A percentile compares a stretch with the other conserved stretches of the same genome.
Conservation (phyloP, 2,329 filamentous ascomycete species). For the Claviceps pazoutovae region DNA sequence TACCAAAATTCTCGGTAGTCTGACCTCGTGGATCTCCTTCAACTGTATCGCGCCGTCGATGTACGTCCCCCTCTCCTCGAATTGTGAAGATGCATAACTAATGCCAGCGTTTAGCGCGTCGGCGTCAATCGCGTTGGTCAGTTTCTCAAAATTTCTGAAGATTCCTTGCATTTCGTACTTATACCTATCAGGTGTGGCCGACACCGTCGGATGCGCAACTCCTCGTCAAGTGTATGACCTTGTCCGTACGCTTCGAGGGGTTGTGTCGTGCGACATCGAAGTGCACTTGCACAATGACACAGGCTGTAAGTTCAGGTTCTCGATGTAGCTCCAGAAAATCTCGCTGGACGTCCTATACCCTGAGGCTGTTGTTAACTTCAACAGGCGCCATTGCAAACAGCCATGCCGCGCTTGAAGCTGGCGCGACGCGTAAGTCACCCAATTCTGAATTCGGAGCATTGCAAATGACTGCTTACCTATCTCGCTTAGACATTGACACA, state of each 20-base stretch:
- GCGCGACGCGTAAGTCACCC: constrained; percentile 45
- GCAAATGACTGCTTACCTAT: neutral
- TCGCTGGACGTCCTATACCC: neutral
- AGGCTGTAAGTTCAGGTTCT: neutral
- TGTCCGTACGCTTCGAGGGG: constrained; percentile 57
- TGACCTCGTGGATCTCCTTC: constrained; percentile 60
- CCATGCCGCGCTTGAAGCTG: constrained; percentile 73
- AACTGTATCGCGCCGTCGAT: constrained; percentile 68
- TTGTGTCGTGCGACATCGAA: constrained; percentile 56
- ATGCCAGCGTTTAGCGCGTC: neutral
- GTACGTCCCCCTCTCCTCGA: constrained; percentile 13
- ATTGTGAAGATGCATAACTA: neutral
- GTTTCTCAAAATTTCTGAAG: neutral
- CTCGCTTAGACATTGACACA: constrained; percentile 5
- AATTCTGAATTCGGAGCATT: too few relatives aligned
- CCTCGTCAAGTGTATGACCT: constrained; percentile 83
- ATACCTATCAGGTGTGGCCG: constrained; percentile 47
- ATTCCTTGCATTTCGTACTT: neutral
- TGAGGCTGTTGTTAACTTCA: constrained; percentile 20
- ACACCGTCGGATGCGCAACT: constrained; percentile 79
- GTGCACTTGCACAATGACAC: constrained; percentile 44
- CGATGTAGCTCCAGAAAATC: neutral
- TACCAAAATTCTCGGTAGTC: neutral
- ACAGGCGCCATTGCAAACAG: constrained; percentile 67
- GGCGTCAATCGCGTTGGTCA: constrained; percentile 1